phyloP scores from a whole-genome alignment of 768 basidiomycete species.

The Hericium coralloides region DNA sequence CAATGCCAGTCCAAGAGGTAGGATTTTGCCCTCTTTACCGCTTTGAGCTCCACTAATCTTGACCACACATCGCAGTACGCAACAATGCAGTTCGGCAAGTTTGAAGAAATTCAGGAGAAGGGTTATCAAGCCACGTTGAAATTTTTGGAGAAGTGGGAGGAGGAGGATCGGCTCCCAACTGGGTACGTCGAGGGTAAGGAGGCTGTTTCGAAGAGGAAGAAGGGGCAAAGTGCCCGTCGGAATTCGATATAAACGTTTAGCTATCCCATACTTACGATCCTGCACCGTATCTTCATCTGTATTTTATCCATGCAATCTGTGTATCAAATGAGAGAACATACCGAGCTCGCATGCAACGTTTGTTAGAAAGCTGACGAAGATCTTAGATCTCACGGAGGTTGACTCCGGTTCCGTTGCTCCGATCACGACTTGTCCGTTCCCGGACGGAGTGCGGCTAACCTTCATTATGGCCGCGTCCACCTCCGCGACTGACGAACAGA shows the following conservation, averaged over 20 bases:
- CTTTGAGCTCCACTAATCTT: not conserved
- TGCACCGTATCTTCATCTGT: not conserved
- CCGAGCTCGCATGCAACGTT: not conserved
- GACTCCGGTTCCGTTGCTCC: not conserved
- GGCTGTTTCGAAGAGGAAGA: slow-evolving; percentile 37
- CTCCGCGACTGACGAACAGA: slow-evolving; percentile 22
- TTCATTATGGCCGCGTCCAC: slow-evolving; percentile 15
- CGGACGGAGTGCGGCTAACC: not conserved
- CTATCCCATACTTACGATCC: not conserved
- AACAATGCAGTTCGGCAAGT: slow-evolving; percentile 84
- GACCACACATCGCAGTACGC: slow-evolving; percentile 50
- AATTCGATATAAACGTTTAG: slow-evolving; percentile 45
- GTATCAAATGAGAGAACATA: not conserved
- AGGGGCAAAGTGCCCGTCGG: slow-evolving; percentile 68
- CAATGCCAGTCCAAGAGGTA: slow-evolving; percentile 92
- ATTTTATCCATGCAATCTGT: not conserved
- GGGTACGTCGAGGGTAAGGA: slow-evolving; percentile 54
- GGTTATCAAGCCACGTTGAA: slow-evolving; percentile 70
- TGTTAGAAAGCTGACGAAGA: not conserved
- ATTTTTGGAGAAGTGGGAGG: slow-evolving; percentile 68
- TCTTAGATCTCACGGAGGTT: not conserved
- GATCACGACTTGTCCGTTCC: not conserved
- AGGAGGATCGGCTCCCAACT: slow-evolving; percentile 78
- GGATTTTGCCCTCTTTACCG: slow-evolving; percentile 6
- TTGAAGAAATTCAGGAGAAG: slow-evolving; percentile 78